Percentiles rank a stretch among this genome's conserved stretches.
These are phyloP conservation scores for Cardiospermum halicacabum DNA, from an alignment of 345 rosid genomes.

Conservation along the genomic window DNA sequence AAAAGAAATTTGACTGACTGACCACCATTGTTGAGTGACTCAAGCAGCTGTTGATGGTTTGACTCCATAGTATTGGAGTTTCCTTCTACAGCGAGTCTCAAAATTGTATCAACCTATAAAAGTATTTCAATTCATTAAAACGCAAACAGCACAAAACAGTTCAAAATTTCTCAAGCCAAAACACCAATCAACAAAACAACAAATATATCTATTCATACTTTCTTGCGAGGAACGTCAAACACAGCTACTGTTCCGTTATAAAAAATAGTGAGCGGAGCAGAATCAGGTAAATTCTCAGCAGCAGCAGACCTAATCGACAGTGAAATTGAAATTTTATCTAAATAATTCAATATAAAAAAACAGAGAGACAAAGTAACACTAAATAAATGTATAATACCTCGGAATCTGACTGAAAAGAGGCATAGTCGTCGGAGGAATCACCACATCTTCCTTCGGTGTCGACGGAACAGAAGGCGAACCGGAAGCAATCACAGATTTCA, in stretches of 20 bases:
- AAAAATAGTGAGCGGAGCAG: conserved; percentile 84
- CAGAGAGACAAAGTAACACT: too few relatives aligned
- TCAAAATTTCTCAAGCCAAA: too few relatives aligned
- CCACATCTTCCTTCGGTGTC: conserved; percentile 40
- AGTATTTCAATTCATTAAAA: neutral
- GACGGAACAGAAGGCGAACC: conserved; percentile 43
- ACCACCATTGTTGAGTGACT: conserved; percentile 54
- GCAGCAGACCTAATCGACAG: conserved; percentile 14
- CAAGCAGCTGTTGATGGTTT: conserved; percentile 39
- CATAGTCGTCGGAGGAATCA: conserved; percentile 23
- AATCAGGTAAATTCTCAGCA: conserved; percentile 26
- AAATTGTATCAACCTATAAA: conserved; percentile 46
- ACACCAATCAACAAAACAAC: too few relatives aligned
- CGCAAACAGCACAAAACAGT: neutral
- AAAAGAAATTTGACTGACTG: conserved; percentile 4
- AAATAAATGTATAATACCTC: conserved; percentile 24
- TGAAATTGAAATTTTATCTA: too few relatives aligned
- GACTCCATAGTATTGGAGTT: conserved; percentile 23
- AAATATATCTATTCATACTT: conserved; percentile 26
- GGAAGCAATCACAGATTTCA: conserved; percentile 65
- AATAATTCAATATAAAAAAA: too few relatives aligned
- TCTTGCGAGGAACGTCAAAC: conserved; percentile 54
- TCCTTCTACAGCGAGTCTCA: conserved; percentile 56
- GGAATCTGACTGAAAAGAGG: conserved; percentile 33
- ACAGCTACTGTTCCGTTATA: conserved; percentile 76